Conservation (phyloP, 192 early-diverging fungal genomes). For the Spizellomyces sp. region DNA sequence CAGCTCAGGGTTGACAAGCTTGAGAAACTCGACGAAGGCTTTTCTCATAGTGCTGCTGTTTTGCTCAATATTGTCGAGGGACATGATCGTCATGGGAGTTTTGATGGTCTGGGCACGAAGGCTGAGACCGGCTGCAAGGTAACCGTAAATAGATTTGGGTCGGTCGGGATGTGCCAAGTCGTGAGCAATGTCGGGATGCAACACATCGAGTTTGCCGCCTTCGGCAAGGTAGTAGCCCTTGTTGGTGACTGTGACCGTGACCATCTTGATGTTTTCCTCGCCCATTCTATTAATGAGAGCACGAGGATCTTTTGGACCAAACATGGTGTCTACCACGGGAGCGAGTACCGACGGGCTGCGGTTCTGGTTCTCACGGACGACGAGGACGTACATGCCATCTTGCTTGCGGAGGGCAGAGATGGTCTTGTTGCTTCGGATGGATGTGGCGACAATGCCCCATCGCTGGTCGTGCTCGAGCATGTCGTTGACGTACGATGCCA, state of each 20-base stretch:
- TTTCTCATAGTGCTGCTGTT: conserved; percentile 2
- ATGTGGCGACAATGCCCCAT: conserved; percentile 14
- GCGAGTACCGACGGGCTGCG: not conserved
- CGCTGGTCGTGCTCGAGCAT: conserved; percentile 2
- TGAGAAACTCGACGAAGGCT: conserved; percentile 8
- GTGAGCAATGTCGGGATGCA: conserved; percentile 10
- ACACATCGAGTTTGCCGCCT: conserved; percentile 1
- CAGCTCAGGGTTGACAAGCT: not conserved
- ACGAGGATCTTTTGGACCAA: conserved; percentile 10
- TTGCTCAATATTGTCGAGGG: conserved; percentile 25
- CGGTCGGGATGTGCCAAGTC: not conserved
- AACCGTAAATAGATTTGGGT: conserved; percentile 11
- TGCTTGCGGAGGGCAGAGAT: conserved; percentile 11
- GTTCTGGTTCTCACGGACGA: conserved; percentile 4
- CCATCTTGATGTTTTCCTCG: not conserved
- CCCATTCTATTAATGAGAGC: not conserved
- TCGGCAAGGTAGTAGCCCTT: conserved; percentile 22
- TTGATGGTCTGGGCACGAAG: conserved; percentile 2
- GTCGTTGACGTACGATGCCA: conserved; percentile 21
- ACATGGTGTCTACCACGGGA: conserved; percentile 14
- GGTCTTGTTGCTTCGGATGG: conserved; percentile 3
- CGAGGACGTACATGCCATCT: conserved; percentile 16
- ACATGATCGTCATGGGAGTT: conserved; percentile 8
- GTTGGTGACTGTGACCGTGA: conserved; percentile 22
- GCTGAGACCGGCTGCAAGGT: conserved; percentile 16